Evolutionary conservation across 2,329 filamentous ascomycete species (phyloP), one percentile per base, ranked within the genome.

Genomic region (Furcasterigmium sp.): DNA sequence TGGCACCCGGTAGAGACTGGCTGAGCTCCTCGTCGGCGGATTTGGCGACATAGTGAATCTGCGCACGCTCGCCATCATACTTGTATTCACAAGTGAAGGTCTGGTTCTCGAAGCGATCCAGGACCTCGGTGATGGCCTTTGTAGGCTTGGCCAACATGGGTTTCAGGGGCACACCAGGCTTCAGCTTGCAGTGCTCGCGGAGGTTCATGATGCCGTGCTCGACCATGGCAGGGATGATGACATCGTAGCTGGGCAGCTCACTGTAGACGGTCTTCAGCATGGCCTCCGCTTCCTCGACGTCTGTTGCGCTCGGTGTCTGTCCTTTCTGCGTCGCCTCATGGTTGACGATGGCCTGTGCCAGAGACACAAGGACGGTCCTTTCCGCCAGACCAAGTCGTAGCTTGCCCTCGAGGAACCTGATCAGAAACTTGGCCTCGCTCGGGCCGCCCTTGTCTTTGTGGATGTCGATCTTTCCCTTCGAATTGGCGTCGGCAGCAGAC

Each of bases 51-150:
- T 95, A 98, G 61, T 98, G 93, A 40, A 98, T 97, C 61, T 98
- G 93, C n/a, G 93, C 93, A 59, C 93, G 78, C 65, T 98, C 93
- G 39, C 93, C 93, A 56, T 98, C 93, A 58, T 98, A 98, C 64
- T 98, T 98, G 75, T 95, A 98, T 62, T 98, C 93, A 67, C 93
- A 98, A 1, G 93, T 97, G 57, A 98, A 98, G 20, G 85, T 86
- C 59, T 95, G 93, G 50, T 87, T 83, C 60, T 97, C 93, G 52
- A 98, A 98, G 5, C 93, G 87, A 64, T 98, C 91, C 10, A 98
- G 76, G 1, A 98, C 93, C 66, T 98, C 93, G 1, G 91, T 95
- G 55, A 98, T 96, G 5, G 93, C 91, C 63, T 98, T 98, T 9
- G 93, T 98, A 3, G 93, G 93, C 57, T 97, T 97, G 17, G 93